These are phyloP conservation scores for Fusarium sp. DNA, from an alignment of 2,329 filamentous ascomycete species.

Conservation along the genomic window DNA sequence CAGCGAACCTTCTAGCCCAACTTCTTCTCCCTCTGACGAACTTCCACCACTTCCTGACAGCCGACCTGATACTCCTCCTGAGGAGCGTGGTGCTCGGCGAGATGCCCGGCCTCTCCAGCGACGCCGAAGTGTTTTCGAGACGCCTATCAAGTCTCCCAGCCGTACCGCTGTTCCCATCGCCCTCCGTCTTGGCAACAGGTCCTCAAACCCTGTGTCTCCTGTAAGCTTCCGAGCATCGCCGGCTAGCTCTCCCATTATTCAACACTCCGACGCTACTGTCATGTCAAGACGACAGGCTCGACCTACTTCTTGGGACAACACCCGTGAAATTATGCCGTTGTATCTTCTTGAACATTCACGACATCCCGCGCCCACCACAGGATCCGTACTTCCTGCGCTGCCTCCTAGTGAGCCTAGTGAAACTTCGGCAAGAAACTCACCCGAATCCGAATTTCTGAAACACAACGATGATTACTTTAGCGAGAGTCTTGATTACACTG, in stretches of 20 bases:
- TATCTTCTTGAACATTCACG: conserved; percentile 78
- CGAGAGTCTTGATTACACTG: conserved; percentile 31
- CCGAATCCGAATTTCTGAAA: conserved; percentile 46
- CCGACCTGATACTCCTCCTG: conserved; percentile 66
- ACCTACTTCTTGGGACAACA: conserved; percentile 71
- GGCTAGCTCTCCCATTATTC: conserved; percentile 48
- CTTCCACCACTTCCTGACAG: conserved; percentile 70
- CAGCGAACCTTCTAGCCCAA: conserved; percentile 65
- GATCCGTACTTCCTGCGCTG: conserved; percentile 62
- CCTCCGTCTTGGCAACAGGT: conserved; percentile 63
- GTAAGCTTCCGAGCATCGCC: conserved; percentile 55
- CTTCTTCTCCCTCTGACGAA: conserved; percentile 48
- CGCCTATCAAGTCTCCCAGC: conserved; percentile 62
- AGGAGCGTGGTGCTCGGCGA: conserved; percentile 56
- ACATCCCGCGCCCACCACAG: conserved; percentile 50
- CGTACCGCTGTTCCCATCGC: conserved; percentile 69
- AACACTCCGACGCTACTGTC: conserved; percentile 49
- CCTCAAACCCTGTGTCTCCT: conserved; percentile 56
- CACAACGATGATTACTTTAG: conserved; percentile 46
- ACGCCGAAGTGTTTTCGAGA: conserved; percentile 61
- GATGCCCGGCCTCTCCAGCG: conserved; percentile 59
- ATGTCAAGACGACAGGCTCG: conserved; percentile 56
- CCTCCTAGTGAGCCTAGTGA: conserved; percentile 59
- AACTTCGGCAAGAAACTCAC: conserved; percentile 51
- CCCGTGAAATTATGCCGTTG: conserved; percentile 80